These are phyloP conservation scores for Petrea volubilis DNA, from an alignment of 257 asterid species.

Conservation along the genomic window DNA sequence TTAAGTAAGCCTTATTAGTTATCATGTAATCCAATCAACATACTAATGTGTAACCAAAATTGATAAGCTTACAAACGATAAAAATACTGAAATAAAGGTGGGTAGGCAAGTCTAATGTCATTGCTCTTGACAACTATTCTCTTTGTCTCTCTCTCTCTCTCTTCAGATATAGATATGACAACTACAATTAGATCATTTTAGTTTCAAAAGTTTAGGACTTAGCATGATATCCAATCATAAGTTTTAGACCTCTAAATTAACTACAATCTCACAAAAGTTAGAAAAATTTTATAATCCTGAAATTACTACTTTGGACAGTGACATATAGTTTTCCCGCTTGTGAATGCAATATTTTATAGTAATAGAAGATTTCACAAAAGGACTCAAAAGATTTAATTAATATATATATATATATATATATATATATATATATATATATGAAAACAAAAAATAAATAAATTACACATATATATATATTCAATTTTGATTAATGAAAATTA, in stretches of 20 bases:
- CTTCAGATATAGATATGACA: too few relatives aligned
- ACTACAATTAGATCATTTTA: background rate
- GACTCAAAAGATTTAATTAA: too few relatives aligned
- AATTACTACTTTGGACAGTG: too few relatives aligned
- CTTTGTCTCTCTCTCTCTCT: too few relatives aligned
- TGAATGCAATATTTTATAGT: too few relatives aligned
- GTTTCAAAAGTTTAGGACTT: background rate
- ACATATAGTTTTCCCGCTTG: too few relatives aligned
- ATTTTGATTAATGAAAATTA: too few relatives aligned
- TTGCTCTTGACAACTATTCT: background rate
- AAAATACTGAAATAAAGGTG: background rate
- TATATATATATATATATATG: too few relatives aligned
- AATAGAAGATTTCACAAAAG: too few relatives aligned
- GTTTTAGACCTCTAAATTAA: background rate
- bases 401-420: too few relatives aligned
- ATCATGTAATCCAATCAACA: constrained; percentile 19
- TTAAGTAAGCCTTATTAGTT: background rate
- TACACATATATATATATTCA: too few relatives aligned
- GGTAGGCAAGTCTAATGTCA: constrained; percentile 14
- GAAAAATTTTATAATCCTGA: background rate
- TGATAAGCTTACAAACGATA: background rate
- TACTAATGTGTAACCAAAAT: constrained; percentile 9
- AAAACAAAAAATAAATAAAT: too few relatives aligned
- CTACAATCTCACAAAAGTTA: background rate
- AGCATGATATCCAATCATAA: background rate